These are phyloP conservation scores for Calycina herbarum DNA, from an alignment of 2,329 filamentous ascomycete genomes.

Conservation along the genomic window DNA sequence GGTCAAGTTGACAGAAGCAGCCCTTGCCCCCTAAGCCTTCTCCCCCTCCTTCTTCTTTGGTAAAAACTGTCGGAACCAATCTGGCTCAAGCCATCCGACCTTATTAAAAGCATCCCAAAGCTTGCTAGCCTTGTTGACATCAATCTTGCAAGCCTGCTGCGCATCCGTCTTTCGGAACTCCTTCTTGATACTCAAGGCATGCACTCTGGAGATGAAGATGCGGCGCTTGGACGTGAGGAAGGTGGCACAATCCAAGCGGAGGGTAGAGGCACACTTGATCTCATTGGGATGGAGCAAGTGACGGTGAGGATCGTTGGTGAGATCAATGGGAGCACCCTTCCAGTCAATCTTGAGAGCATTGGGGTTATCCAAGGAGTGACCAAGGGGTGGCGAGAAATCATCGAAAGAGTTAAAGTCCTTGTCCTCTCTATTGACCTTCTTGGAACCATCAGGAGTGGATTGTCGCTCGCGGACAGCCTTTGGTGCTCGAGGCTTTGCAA, in stretches of 20 bases:
- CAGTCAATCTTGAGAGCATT: constrained; percentile 82
- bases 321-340: constrained; percentile 78
- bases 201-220: constrained; percentile 77
- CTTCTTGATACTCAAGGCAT: constrained; percentile 66
- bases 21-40: too few relatives aligned
- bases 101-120: constrained; percentile 87
- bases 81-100: constrained; percentile 70
- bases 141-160: constrained; percentile 95
- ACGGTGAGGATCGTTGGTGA: constrained; percentile 69
- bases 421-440: constrained; percentile 71
- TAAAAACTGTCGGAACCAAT: background rate
- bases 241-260: constrained; percentile 81
- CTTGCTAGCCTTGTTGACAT: constrained; percentile 96
- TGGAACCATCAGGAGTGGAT: constrained; percentile 38
- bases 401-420: constrained; percentile 73
- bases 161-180: constrained; percentile 94
- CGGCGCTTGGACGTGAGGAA: constrained; percentile 92
- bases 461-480: constrained; percentile 20
- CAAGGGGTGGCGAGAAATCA: constrained; percentile 70
- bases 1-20: background rate
- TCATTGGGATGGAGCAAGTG: constrained; percentile 77
- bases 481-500: constrained; percentile 16
- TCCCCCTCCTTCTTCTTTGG: background rate
- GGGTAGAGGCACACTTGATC: constrained; percentile 70
- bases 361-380: constrained; percentile 63